phyloP scores from a whole-genome alignment of 2,329 filamentous ascomycete species.

The Pseudogymnoascus sp. region DNA sequence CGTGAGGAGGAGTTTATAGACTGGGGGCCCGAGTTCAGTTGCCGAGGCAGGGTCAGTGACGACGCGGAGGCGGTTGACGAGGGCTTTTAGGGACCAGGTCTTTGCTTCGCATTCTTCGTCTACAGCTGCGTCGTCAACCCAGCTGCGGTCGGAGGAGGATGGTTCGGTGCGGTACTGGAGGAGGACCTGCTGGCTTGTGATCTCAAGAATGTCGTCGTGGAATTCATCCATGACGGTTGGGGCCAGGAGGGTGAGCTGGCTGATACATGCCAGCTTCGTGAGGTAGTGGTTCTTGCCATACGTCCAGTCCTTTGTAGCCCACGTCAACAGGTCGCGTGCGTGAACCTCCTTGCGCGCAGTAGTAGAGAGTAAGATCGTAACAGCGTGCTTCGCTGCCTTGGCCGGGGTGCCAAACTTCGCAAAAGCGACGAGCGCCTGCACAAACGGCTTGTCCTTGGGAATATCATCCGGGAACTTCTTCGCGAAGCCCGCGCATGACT shows the following conservation, averaged over 20 bases:
- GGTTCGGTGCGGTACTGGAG: constrained; percentile 59
- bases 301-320: constrained; percentile 63
- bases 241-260: constrained; percentile 68
- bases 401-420: constrained; percentile 74
- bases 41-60: constrained; percentile 43
- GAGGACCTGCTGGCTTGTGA: constrained; percentile 68
- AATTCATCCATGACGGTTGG: constrained; percentile 64
- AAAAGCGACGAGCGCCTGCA: constrained; percentile 73
- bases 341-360: constrained; percentile 74
- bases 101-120: constrained; percentile 81
- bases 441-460: constrained; percentile 70
- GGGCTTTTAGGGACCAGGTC: constrained; percentile 70
- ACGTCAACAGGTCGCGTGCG: constrained; percentile 72
- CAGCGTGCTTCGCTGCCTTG: constrained; percentile 83
- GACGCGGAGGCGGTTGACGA: constrained; percentile 75
- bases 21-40: constrained; percentile 53
- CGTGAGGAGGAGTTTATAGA: constrained; percentile 72
- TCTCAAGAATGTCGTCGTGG: constrained; percentile 68
- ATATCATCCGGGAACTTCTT: constrained; percentile 79
- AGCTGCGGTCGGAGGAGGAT: constrained; percentile 48
- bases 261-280: constrained; percentile 61
- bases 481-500: constrained; percentile 87
- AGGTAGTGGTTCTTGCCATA: constrained; percentile 70
- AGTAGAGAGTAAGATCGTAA: constrained; percentile 72
- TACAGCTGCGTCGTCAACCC: constrained; percentile 59